phyloP scores from a whole-genome alignment of 805 yeast genomes.

The Hanseniaspora hatyaiensis region DNA sequence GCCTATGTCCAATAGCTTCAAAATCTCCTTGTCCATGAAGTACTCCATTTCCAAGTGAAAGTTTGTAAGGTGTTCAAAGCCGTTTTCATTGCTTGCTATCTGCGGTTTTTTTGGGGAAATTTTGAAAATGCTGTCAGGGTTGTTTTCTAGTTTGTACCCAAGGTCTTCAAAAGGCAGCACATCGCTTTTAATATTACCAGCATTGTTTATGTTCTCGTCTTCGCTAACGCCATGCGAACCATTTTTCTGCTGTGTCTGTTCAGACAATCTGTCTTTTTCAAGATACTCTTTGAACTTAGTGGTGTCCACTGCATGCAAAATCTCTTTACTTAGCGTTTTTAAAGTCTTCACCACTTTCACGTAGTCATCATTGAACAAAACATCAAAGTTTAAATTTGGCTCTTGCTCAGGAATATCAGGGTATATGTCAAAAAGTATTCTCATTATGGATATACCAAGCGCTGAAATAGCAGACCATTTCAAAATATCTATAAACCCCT shows the following conservation, averaged over 20 bases:
- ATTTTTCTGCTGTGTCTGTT: too few relatives aligned
- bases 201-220: too few relatives aligned
- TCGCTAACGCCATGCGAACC: too few relatives aligned
- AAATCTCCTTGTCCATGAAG: conserved; percentile 3
- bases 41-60: neutral
- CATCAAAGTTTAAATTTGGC: neutral
- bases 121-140: too few relatives aligned
- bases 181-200: neutral
- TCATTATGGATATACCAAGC: neutral
- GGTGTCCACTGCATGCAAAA: neutral
- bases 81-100: too few relatives aligned
- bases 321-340: conserved; percentile 1
- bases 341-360: neutral
- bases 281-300: neutral
- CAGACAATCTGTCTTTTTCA: neutral
- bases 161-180: too few relatives aligned
- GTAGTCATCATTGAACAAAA: conserved; percentile 1
- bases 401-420: neutral
- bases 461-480: conserved; percentile 11
- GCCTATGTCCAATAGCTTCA: neutral
- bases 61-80: too few relatives aligned
- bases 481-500: conserved; percentile 14
- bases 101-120: too few relatives aligned
- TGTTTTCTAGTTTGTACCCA: too few relatives aligned
- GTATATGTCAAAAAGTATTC: neutral